Evolutionary conservation across 1,284 basidiomycete genomes (phyloP).

Genomic region (Malassezia furfur): DNA sequence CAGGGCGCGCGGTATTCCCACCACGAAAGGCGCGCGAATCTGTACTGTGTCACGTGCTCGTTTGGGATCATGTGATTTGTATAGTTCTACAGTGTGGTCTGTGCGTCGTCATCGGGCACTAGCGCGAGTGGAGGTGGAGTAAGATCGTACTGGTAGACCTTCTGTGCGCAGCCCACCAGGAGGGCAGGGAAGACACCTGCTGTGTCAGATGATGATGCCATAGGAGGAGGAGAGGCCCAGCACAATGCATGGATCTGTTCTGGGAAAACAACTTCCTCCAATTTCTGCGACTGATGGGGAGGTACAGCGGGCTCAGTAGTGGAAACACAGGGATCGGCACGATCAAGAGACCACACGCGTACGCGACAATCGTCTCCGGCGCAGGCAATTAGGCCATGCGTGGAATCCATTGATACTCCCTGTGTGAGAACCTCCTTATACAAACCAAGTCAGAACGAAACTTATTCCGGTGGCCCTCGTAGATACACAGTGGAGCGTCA

Average conservation of each 20-base stretch:
- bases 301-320: neutral
- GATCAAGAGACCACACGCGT: conserved; percentile 13
- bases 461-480: conserved; percentile 5
- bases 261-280: neutral
- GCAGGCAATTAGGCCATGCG: neutral
- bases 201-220: too few relatives aligned
- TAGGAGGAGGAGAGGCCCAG: neutral
- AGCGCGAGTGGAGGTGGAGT: neutral
- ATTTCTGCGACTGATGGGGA: too few relatives aligned
- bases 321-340: neutral
- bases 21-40: neutral
- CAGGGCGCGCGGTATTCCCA: neutral
- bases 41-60: conserved; percentile 3
- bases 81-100: conserved; percentile 10
- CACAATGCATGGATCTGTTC: neutral
- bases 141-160: neutral
- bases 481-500: conserved; percentile 3
- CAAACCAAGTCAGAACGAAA: conserved; percentile 9
- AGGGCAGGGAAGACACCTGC: neutral
- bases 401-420: conserved; percentile 2
- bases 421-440: neutral
- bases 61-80: conserved; percentile 12
- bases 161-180: neutral
- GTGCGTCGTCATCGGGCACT: neutral
- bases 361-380: conserved; percentile 12